A percentile compares a stretch with the other conserved stretches of the same genome.
Evolutionary conservation across 495 filamentous ascomycete species (phyloP).

Genomic region (Podospora sp.): DNA sequence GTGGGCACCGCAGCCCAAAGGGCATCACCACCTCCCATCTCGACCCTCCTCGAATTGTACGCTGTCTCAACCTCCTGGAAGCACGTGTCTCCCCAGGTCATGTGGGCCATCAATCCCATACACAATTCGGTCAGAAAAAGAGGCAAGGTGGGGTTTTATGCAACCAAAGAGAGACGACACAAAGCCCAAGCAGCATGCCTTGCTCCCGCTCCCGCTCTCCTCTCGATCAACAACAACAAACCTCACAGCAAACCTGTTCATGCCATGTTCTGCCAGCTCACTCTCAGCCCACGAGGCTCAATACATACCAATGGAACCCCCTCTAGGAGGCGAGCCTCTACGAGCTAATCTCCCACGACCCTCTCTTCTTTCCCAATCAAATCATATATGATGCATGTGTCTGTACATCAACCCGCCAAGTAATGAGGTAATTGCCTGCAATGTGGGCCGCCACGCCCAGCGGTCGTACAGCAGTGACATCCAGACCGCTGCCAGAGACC

Average conservation of each 20-base stretch:
- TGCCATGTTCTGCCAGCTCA: background rate
- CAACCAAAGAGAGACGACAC: background rate
- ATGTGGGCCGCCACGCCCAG: background rate
- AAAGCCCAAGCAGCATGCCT: no score
- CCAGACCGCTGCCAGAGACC: background rate
- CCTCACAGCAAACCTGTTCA: background rate
- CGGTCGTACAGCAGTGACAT: background rate
- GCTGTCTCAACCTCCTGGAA: background rate
- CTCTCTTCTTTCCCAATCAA: background rate
- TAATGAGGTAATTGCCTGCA: constrained; percentile 1
- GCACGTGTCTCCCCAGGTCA: background rate
- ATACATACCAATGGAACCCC: background rate
- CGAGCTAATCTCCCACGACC: background rate
- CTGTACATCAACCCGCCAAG: background rate
- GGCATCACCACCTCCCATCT: background rate
- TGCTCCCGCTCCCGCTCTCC: background rate
- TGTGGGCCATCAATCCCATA: background rate
- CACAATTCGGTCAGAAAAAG: background rate
- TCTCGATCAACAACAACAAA: background rate
- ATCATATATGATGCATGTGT: background rate
- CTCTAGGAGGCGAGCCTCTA: background rate
- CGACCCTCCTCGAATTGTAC: background rate
- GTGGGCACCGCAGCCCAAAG: background rate
- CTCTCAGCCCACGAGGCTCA: background rate
- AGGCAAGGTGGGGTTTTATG: background rate